phyloP scores from a whole-genome alignment of 2,329 filamentous ascomycete genomes.

The Phaeosphaeria sp. region DNA sequence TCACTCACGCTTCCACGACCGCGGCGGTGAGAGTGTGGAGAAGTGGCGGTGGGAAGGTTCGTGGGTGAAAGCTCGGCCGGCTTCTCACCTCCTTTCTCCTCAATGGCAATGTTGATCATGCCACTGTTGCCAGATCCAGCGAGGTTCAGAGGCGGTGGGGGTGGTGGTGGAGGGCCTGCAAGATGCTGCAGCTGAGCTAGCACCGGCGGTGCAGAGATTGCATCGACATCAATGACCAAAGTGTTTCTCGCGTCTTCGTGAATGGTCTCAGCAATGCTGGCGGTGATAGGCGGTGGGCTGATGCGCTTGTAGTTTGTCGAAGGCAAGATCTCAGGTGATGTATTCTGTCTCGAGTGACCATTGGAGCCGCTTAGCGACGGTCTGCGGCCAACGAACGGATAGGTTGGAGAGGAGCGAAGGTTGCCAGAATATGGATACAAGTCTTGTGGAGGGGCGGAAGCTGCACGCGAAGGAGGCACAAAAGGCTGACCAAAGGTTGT shows the following conservation, averaged over 20 bases:
- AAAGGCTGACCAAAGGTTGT: conserved; percentile 55
- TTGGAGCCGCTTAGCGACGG: conserved; percentile 45
- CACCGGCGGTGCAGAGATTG: conserved; percentile 54
- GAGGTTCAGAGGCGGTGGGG: conserved; percentile 27
- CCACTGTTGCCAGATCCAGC: conserved; percentile 39
- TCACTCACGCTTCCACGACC: conserved; percentile 65
- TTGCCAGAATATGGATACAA: conserved; percentile 28
- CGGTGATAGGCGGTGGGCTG: conserved; percentile 51
- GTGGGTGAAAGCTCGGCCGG: conserved; percentile 29
- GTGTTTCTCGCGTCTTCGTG: conserved; percentile 47
- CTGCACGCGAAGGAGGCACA: conserved; percentile 47
- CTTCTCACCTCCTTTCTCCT: conserved; percentile 44
- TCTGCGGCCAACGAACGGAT: conserved; percentile 37
- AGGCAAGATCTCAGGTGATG: conserved; percentile 47
- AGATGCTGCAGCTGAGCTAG: conserved; percentile 69
- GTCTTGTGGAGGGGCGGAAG: conserved; percentile 58
- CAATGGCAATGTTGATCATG: conserved; percentile 56
- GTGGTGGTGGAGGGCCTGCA: conserved; percentile 58
- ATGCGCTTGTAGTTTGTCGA: conserved; percentile 47
- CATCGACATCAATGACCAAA: conserved; percentile 52
- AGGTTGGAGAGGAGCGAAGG: conserved; percentile 35
- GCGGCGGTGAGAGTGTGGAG: conserved; percentile 57
- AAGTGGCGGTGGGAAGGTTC: conserved; percentile 39
- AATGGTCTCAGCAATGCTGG: conserved; percentile 64
- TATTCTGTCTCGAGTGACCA: conserved; percentile 52